Evolutionary conservation across 331 rosid genomes (phyloP), one percentile per base, ranked within the genome.

Genomic region (Cydonia oblonga): DNA sequence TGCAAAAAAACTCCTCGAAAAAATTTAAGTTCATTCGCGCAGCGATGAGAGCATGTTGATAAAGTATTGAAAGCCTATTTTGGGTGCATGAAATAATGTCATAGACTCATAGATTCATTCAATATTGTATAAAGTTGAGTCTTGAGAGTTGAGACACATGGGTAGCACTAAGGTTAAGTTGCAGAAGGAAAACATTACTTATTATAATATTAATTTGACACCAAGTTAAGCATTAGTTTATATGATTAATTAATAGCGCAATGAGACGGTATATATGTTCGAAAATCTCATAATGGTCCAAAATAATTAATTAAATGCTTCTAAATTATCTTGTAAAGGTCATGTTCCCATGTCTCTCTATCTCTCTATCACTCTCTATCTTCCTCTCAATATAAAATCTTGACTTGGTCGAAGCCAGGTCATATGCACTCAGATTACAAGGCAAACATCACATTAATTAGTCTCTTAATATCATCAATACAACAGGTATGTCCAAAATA

Each of bases 301-400:
- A 26, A 24, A 74, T 14, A 4, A 4, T 3, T 40, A 11, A 40
- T 40, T 40, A 54, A 74, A 52, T 32, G 25, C 59, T 64, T 66
- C 64, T 28, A 8, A 68, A 57, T 46, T 51, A 13, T 23, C 19
- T 24, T 22, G 18, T 22, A 10, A 24, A 8, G 29, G 77, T 79
- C 76, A 70, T 76, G 85, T 83, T 83, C 76, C 65, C 80, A 28
- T n/a, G n/a, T n/a, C n/a, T n/a, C n/a, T n/a, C n/a, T 65, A 33
- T 51, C 25, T 33, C 52, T 33, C 52, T 32, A 53, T 53, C 80
- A 44, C 64, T 53, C 53, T 70, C 7, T 5, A 15, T 51, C n/a
- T 40, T 40, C 49, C 16, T 14, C 3, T 51, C 56, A 51, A 51
- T 51, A 33, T 62, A 18, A 66, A 75, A 65, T 73, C 72, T 79